phyloP scores from a whole-genome alignment of 352 stramenopile genomes.

The Phytophthora meadii region DNA sequence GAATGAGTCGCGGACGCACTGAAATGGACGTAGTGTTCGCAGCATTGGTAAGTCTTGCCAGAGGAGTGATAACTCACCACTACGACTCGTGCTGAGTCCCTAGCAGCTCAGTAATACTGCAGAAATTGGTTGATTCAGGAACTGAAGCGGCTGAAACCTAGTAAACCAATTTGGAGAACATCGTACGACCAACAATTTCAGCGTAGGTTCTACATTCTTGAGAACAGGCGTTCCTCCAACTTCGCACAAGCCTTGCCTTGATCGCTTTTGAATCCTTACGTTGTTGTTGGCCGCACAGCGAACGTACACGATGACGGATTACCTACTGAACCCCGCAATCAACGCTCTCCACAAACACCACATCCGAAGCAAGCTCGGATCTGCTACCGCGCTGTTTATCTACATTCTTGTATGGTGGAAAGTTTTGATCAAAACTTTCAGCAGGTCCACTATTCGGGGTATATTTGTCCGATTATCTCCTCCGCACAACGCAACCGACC shows the following conservation, averaged over 20 bases:
- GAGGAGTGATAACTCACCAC: too few species aligned
- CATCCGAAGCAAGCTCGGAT: slow-evolving; percentile 9
- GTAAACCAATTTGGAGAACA: too few species aligned
- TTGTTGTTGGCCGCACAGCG: too few species aligned
- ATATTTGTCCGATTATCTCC: slow-evolving; percentile 1
- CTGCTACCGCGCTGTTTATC: neutral
- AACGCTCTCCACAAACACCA: neutral
- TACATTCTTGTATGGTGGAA: neutral
- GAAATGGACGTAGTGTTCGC: neutral
- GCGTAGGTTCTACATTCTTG: too few species aligned
- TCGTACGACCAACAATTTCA: too few species aligned
- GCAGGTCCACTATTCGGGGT: slow-evolving; percentile 14
- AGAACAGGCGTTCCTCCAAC: too few species aligned
- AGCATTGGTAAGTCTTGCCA: neutral
- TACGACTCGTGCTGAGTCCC: too few species aligned
- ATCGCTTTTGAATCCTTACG: too few species aligned
- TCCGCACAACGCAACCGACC: slow-evolving; percentile 10
- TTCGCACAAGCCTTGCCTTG: too few species aligned
- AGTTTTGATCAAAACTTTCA: slow-evolving; percentile 4
- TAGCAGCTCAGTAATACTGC: too few species aligned
- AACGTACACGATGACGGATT: neutral
- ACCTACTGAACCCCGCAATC: neutral
- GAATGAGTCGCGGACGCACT: neutral
- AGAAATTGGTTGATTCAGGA: too few species aligned
- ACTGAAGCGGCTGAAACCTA: too few species aligned